Base-by-base conservation (phyloP, 129 eudicot genomes). In the Calendula officinalis region DNA sequence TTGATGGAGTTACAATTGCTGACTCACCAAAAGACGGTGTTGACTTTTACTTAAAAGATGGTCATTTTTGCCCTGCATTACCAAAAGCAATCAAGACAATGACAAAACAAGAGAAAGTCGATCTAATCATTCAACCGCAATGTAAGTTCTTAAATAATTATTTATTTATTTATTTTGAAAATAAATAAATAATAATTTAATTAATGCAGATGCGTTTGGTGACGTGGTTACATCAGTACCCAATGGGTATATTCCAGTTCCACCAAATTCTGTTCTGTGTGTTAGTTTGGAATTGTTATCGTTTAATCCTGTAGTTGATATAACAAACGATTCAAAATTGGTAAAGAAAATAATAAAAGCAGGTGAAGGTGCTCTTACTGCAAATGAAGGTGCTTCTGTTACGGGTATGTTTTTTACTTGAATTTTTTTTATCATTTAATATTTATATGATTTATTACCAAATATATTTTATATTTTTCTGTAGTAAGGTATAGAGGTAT, bases 11-110 rank as follows among this genome's bases (percentile, higher is more conserved):
- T 51, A 38, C 73, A 51, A 64, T 83, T 73, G 76, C 87, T 39
- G 63, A 73, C 70, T 75, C 95, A 58, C 77, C 77, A 22, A 81
- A 78, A 71, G 73, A 81, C 56, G 95, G 95, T 32, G 72, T 78
- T 27, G 87, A 81, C 62, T 87, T 81, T 78, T 73, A 73, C 71
- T 64, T 83, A 32, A 78, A 87, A 62, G 87, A 87, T 56, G 95
- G 90, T 32, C 87, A 87, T 73, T 71, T 87, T 27, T 74, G 86
- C 68, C 67, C 82, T 12, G 95, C 95, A 60, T 56, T 87, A 38
- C 50, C 85, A 35, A 87, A 78, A 81, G 91, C 85, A 11, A 43
- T 87, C 30, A 84, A 81, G 79, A 87, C 95, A 62, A 87, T 87
- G 95, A 78, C 67, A 55, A 77, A 64, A 54, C 83, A 78, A 69